Percentiles rank a stretch among this genome's conserved stretches.
Evolutionary conservation across 768 basidiomycete species (phyloP).

Genomic region (Pleurotus eryngii): DNA sequence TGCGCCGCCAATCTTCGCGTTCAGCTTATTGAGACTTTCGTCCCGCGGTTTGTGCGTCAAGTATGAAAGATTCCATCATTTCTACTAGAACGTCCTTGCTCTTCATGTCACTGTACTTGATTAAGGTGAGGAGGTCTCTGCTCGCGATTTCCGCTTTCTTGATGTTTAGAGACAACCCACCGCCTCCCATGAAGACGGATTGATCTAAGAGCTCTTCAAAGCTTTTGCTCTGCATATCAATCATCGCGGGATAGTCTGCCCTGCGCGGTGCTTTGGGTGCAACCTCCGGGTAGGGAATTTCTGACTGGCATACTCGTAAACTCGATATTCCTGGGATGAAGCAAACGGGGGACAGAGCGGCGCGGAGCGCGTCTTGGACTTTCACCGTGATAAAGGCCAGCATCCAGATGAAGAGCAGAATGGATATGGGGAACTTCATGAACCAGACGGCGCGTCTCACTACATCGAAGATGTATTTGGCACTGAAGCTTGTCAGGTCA

Average conservation of each 20-base stretch:
- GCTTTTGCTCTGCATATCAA: constrained; percentile 55
- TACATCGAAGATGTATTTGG: constrained; percentile 46
- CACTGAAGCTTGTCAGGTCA: constrained; percentile 25
- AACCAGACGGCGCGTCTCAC: constrained; percentile 42
- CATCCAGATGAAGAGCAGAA: constrained; percentile 50
- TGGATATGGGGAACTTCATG: constrained; percentile 52
- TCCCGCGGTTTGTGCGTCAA: constrained; percentile 58
- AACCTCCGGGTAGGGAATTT: background rate
- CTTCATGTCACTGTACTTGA: constrained; percentile 59
- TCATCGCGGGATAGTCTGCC: constrained; percentile 61
- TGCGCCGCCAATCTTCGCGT: constrained; percentile 66
- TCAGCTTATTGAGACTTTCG: constrained; percentile 59
- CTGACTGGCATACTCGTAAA: constrained; percentile 37
- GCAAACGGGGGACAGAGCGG: constrained; percentile 57
- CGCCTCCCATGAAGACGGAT: constrained; percentile 44
- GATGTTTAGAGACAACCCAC: constrained; percentile 61
- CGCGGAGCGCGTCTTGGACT: constrained; percentile 40
- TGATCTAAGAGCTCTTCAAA: constrained; percentile 64
- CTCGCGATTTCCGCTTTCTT: constrained; percentile 80
- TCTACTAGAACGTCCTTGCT: constrained; percentile 56
- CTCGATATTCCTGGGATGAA: constrained; percentile 55
- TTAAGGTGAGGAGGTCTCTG: constrained; percentile 58
- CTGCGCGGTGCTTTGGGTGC: constrained; percentile 27
- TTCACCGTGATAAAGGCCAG: constrained; percentile 41
- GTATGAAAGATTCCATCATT: constrained; percentile 49